Percentiles rank a stretch among this genome's conserved stretches.
Conservation (phyloP, 768 basidiomycete species). For the Lentinula sp. region DNA sequence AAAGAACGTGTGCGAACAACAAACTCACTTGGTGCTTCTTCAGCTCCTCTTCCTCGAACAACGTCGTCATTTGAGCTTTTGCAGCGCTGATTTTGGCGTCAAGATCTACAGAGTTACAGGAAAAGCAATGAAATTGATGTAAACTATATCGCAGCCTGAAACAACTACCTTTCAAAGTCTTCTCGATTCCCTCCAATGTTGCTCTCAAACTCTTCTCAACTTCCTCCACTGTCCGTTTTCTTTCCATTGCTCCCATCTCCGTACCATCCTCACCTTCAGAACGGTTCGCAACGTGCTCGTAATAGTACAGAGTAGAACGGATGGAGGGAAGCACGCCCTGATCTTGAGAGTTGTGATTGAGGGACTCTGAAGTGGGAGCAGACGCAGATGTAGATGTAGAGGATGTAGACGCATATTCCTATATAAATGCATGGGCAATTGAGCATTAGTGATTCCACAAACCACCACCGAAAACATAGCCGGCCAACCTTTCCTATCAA, state of each 20-base stretch:
- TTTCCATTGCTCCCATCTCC: background rate
- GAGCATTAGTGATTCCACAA: background rate
- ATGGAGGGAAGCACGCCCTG: background rate
- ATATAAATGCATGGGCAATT: background rate
- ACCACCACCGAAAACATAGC: background rate
- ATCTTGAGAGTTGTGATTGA: background rate
- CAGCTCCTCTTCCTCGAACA: background rate
- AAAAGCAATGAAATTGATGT: background rate
- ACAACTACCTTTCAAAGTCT: background rate
- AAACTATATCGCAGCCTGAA: background rate
- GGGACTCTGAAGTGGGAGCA: background rate
- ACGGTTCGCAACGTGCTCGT: background rate
- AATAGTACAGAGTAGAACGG: slow-evolving; percentile 1
- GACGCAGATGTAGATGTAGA: background rate
- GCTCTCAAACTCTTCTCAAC: background rate
- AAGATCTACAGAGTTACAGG: background rate
- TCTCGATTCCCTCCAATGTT: background rate
- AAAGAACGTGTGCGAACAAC: background rate
- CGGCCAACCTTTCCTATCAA: background rate
- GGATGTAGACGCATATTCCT: background rate
- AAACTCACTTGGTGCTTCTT: background rate
- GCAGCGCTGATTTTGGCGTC: background rate
- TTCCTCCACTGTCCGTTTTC: background rate
- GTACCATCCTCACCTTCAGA: background rate
- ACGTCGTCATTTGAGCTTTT: background rate